Base-by-base conservation (phyloP, 2,329 filamentous ascomycete genomes). In the Pyrenophora tritici-repentis region DNA sequence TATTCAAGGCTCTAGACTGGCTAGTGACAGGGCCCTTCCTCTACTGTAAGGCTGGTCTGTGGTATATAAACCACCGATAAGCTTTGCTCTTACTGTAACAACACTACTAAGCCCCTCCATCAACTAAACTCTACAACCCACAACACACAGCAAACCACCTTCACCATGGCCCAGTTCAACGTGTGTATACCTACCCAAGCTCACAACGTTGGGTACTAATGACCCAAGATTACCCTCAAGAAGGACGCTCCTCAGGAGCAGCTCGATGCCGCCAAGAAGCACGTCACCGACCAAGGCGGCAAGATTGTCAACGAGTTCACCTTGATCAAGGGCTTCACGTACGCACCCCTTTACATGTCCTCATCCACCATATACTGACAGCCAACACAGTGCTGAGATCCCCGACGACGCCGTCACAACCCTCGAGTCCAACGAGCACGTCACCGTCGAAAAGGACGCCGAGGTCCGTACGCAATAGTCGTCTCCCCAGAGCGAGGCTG, bases 311-410 rank as follows among this genome's bases (percentile, higher is more conserved):
- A 94, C 65, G 89, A 94, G 73, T 96, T 90, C 81, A 87, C 78
- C 55, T 77, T 96, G 65, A 91, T 96, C 82, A 95, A 93, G 79
- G 92, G 88, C 51, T 97, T 97, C 79, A 87, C 89, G 93, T 97
- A 85, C 63, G 89, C 81, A 37, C 26, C 26, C 10, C 9, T 29
- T 13, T 9, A 4, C 26, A 12, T 29, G 26, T 29, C 9, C 3
- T 29, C 26, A 29, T 29, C 26, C 56, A 58, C 18, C 61, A 5
- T n/a, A 9, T 24, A 12, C 39, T 53, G 16, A 53, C 31, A 12
- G 7, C 7, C 8, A 6, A 1, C 6, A 17, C 54, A 96, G 92
- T 42, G 91, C 91, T 66, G 80, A 83, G 50, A 90, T 89, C 74
- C 84, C 85, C 22, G 80, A 85, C 10, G 89, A 87, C 69, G 77